Percentiles rank a stretch among this genome's conserved stretches.
phyloP scores from a whole-genome alignment of 805 yeast genomes.

The Groenewaldozyma salmanticensis region DNA sequence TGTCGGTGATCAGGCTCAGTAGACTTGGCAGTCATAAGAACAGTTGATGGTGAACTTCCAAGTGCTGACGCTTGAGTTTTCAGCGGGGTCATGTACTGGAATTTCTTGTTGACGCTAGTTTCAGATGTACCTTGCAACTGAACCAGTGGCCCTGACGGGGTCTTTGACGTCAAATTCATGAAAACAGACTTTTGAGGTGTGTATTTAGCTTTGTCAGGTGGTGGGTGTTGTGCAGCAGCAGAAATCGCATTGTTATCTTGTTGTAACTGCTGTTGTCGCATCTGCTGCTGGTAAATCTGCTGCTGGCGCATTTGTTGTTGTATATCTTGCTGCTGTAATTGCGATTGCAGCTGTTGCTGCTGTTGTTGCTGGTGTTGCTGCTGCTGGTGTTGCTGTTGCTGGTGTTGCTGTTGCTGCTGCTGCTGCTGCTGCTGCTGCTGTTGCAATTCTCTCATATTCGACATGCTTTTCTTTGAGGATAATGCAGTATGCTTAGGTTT shows the following conservation, averaged over 20 bases:
- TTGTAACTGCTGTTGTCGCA: neutral
- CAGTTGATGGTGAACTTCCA: neutral
- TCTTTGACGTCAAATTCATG: too few relatives aligned
- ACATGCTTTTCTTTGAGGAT: too few relatives aligned
- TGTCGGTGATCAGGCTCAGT: neutral
- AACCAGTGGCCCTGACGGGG: too few relatives aligned
- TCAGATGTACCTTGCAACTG: too few relatives aligned
- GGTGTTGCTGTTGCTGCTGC: neutral
- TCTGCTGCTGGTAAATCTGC: neutral
- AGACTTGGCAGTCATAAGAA: neutral
- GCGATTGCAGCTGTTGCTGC: neutral
- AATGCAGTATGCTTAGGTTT: too few relatives aligned
- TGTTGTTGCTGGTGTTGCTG: neutral
- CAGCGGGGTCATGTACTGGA: too few relatives aligned
- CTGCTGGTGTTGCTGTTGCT: neutral
- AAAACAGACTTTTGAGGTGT: too few relatives aligned
- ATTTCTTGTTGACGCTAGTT: too few relatives aligned
- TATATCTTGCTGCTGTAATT: neutral
- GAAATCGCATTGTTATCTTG: too few relatives aligned
- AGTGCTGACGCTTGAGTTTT: neutral
- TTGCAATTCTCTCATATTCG: too few relatives aligned
- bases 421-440: neutral
- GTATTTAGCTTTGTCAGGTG: too few relatives aligned
- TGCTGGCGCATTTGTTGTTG: neutral
- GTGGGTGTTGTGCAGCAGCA: too few relatives aligned